Percentiles rank a stretch among this genome's conserved stretches.
These are phyloP conservation scores for Lasiodiplodia hormozganensis DNA, from an alignment of 2,329 filamentous ascomycete species.

Conservation along the genomic window DNA sequence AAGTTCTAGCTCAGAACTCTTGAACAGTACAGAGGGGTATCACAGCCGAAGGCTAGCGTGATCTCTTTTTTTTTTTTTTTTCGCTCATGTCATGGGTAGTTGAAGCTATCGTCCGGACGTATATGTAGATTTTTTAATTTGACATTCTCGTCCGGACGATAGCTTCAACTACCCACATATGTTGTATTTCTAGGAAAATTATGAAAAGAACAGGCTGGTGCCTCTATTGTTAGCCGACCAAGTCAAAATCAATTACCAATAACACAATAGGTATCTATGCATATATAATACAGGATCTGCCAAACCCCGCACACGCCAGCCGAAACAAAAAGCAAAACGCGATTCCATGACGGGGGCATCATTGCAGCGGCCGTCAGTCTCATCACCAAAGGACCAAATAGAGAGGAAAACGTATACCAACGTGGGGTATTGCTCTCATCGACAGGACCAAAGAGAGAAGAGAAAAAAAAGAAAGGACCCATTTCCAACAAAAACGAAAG, in stretches of 20 bases:
- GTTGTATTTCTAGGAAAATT: no score
- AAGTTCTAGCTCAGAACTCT: no score
- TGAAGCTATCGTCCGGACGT: no score
- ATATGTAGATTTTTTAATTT: no score
- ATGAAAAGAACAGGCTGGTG: no score
- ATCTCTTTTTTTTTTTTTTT: no score
- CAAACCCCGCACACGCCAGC: background rate
- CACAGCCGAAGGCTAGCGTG: no score
- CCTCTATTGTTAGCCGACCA: no score
- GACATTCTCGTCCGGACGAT: no score
- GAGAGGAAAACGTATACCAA: background rate
- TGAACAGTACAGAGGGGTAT: no score
- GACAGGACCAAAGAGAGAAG: background rate
- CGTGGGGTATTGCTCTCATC: background rate
- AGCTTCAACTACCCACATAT: no score
- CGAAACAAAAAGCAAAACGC: background rate
- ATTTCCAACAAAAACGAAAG: background rate
- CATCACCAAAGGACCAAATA: background rate
- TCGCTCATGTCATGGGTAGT: no score
- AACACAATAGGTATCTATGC: slow-evolving; percentile 14
- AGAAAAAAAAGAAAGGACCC: background rate
- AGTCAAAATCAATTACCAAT: slow-evolving; percentile 1
- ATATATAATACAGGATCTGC: slow-evolving; percentile 8
- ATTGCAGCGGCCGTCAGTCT: background rate
- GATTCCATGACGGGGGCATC: background rate